phyloP scores from a whole-genome alignment of 2,329 filamentous ascomycete genomes.

The Diaporthe humulicola region DNA sequence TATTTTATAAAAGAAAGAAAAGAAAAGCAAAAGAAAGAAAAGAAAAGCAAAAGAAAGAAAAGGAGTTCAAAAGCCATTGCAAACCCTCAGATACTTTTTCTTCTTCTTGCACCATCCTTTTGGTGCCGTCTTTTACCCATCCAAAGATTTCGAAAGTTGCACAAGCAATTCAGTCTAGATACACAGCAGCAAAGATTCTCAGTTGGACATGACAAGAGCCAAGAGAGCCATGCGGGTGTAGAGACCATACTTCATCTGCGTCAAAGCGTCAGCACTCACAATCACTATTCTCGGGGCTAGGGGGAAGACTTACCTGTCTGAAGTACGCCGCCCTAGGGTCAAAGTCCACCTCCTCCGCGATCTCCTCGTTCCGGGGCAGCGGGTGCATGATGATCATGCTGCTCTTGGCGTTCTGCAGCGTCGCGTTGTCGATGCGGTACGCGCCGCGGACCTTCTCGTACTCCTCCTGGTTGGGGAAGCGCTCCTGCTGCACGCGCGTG shows the following conservation, averaged over 20 bases:
- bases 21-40: constrained; percentile 1
- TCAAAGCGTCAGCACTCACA: constrained; percentile 29
- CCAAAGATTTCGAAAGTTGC: not conserved
- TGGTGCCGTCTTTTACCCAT: constrained; percentile 3
- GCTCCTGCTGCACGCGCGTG: constrained; percentile 96
- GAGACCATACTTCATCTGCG: constrained; percentile 94
- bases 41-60: constrained; percentile 1
- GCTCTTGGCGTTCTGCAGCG: constrained; percentile 90
- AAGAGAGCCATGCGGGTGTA: constrained; percentile 98
- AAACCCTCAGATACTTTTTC: constrained; percentile 32
- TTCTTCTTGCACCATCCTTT: not conserved
- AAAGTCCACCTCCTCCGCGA: constrained; percentile 96
- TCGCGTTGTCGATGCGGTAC: constrained; percentile 90
- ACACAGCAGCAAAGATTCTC: constrained; percentile 40
- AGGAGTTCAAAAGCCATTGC: constrained; percentile 3
- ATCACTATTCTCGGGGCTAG: constrained; percentile 55
- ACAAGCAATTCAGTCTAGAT: constrained; percentile 27
- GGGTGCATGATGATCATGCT: constrained; percentile 97
- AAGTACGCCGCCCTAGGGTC: constrained; percentile 98
- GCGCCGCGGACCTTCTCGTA: constrained; percentile 91
- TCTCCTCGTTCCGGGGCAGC: constrained; percentile 91
- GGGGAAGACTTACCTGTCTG: constrained; percentile 85
- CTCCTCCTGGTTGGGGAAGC: constrained; percentile 83
- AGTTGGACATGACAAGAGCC: constrained; percentile 84
- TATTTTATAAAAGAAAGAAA: constrained; percentile 25